A percentile compares a stretch with the other conserved stretches of the same genome.
phyloP scores from a whole-genome alignment of 164 flowering plant genomes.

The Vitis rotundifolia region DNA sequence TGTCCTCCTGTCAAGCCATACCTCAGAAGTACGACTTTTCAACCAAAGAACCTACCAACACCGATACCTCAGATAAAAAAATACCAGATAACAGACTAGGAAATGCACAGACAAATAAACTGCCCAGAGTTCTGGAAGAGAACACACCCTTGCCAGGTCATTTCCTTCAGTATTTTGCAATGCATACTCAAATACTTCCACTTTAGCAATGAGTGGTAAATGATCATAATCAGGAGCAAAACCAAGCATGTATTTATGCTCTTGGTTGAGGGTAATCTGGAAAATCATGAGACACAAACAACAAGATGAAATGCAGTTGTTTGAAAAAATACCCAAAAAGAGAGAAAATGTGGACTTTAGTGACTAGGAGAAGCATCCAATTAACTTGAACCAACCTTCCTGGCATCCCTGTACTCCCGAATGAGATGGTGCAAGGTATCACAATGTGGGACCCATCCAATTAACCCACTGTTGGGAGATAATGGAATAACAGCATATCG shows the following conservation, averaged over 20 bases:
- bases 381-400: conserved; percentile 63
- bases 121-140: neutral
- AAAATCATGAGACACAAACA: conserved; percentile 14
- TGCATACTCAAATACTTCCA: conserved; percentile 95
- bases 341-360: neutral
- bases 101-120: neutral
- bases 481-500: conserved; percentile 91
- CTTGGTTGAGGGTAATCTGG: conserved; percentile 89
- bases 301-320: conserved; percentile 1
- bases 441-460: conserved; percentile 97
- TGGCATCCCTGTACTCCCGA: conserved; percentile 91
- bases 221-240: conserved; percentile 97
- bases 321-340: neutral
- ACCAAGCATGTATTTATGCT: conserved; percentile 86
- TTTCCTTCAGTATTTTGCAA: conserved; percentile 89
- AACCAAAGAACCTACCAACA: conserved; percentile 86
- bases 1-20: conserved; percentile 95
- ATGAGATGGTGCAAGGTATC: conserved; percentile 95
- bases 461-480: conserved; percentile 96
- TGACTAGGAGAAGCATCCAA: neutral
- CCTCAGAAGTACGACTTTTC: conserved; percentile 96
- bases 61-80: neutral
- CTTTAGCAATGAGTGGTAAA: conserved; percentile 94
- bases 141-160: conserved; percentile 79
- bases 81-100: neutral